phyloP scores from a whole-genome alignment of 2,329 filamentous ascomycete species.

The Cladophialophora carrionii region DNA sequence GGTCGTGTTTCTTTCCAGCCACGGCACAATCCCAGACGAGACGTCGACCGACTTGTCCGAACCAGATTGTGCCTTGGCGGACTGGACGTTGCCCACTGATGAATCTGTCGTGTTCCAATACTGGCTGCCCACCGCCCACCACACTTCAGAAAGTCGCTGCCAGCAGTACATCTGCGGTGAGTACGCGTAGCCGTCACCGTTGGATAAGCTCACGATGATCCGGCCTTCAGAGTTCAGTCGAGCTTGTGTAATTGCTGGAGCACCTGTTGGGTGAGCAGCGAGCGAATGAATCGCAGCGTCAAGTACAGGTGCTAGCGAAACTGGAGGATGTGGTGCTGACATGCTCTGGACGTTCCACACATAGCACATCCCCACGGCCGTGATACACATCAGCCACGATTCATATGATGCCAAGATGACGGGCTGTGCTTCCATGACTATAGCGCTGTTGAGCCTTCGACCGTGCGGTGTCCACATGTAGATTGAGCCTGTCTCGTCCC shows the following conservation, averaged over 20 bases:
- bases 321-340: conserved; percentile 81
- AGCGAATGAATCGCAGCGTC: conserved; percentile 82
- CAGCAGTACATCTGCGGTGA: conserved; percentile 82
- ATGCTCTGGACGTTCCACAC: conserved; percentile 91
- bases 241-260: conserved; percentile 85
- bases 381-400: conserved; percentile 87
- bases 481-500: conserved; percentile 87
- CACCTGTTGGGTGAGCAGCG: conserved; percentile 74
- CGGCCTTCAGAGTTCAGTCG: conserved; percentile 86
- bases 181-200: conserved; percentile 93
- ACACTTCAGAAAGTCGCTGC: conserved; percentile 94
- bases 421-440: conserved; percentile 87
- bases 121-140: conserved; percentile 97
- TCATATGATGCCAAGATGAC: conserved; percentile 90
- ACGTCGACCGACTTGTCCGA: conserved; percentile 61
- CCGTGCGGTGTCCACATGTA: conserved; percentile 93
- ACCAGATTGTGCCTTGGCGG: conserved; percentile 64
- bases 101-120: conserved; percentile 99
- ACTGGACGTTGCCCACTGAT: conserved; percentile 73
- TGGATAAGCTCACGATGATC: conserved; percentile 86
- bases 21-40: conserved; percentile 89
- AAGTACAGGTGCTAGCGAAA: conserved; percentile 84
- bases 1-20: conserved; percentile 91
- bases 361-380: conserved; percentile 83
- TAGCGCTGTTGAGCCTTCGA: conserved; percentile 77